Base-by-base conservation (phyloP, 208 protist genomes). In the Herpetomonas tarakana region DNA sequence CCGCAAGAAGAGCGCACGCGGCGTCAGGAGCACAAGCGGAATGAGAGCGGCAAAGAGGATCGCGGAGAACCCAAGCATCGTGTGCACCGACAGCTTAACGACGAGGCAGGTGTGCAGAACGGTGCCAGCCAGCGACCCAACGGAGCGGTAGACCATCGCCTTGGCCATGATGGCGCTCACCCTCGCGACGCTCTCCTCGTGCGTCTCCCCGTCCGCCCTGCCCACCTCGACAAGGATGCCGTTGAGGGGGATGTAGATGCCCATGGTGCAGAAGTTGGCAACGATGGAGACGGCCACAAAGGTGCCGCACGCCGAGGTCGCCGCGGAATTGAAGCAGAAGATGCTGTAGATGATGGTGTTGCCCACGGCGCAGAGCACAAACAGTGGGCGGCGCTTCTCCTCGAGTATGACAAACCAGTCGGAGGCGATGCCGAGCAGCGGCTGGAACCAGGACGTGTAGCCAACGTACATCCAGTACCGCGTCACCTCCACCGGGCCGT, bases 231-330 rank as follows among this genome's bases (percentile, higher is more conserved):
- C 70, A 19, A 85, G 51, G 0, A 85, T 30, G 3, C 78, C 74
- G 52, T 85, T 81, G 44, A 85, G 53, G 0, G 78, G 74, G 44
- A 85, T 75, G 66, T 76, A 80, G 26, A 76, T 51, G 21, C 64
- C 56, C 78, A 81, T 78, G 26, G 52, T 65, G 52, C 49, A 77
- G 35, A 74, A 52, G 31, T 78, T 64, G 22, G 59, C 61, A 0
- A 70, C 35, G 2, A 81, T 54, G 24, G 63, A 74, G 44, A 81
- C 14, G 18, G 24, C 51, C 27, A 85, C 45, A 14, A 85, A 71
- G 12, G 22, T 14, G 18, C 14, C 21, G 50, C 61, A 74, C 54
- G 1, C 62, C 16, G 21, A 26, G 0, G 66, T 76, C 3, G 29
- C 25, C 0, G 3, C 21, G 2, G 62, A 62, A 1, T 38, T 14